These are phyloP conservation scores for Neonectria sp. DNA, from an alignment of 2,329 filamentous ascomycete species.

Conservation along the genomic window DNA sequence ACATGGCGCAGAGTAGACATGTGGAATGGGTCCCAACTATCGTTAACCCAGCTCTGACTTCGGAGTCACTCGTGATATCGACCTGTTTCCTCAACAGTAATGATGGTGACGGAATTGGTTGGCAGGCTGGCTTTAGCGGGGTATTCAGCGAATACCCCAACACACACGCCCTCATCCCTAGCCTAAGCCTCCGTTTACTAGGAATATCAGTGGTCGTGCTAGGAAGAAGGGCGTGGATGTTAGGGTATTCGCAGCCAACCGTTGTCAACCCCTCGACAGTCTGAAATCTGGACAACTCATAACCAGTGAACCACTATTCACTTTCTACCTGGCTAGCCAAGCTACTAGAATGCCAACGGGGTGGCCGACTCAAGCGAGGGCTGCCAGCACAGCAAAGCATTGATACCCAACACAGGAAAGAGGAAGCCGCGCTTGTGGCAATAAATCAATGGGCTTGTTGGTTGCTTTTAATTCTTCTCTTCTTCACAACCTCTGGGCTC, in stretches of 20 bases:
- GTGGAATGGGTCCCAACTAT: background rate
- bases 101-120: conserved; percentile 15
- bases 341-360: conserved; percentile 6
- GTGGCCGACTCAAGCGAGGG: conserved; percentile 2
- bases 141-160: conserved; percentile 4
- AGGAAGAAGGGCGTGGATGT: no score
- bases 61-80: background rate
- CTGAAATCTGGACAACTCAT: background rate
- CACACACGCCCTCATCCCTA: no score
- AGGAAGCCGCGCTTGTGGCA: background rate
- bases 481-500: conserved; percentile 6
- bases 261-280: background rate
- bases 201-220: background rate
- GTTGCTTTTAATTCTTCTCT: background rate
- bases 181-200: background rate
- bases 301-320: background rate
- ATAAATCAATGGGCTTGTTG: background rate
- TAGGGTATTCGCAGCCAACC: background rate
- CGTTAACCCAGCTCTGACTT: background rate
- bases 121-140: conserved; percentile 15
- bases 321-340: background rate
- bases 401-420: conserved; percentile 24
- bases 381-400: conserved; percentile 30
- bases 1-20: conserved; percentile 11
- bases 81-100: background rate